A percentile compares a stretch with the other conserved stretches of the same genome.
Conservation (phyloP, 2,329 filamentous ascomycete genomes). For the Torrubiella hemipterigena region DNA sequence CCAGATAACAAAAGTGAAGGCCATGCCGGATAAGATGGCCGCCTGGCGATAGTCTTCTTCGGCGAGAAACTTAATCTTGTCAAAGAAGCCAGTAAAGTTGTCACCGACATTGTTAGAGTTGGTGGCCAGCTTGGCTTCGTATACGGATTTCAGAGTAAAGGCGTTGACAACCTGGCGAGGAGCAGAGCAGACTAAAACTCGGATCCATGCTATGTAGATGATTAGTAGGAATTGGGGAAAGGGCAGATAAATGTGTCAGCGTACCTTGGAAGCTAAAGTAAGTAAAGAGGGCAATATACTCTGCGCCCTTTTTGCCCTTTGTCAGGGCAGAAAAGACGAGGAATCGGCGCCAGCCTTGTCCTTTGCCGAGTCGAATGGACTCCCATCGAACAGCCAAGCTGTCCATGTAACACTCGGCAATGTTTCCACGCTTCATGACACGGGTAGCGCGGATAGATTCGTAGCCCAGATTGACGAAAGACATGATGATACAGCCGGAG, state of each 20-base stretch:
- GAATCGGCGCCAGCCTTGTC: constrained; percentile 77
- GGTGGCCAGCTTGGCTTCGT: constrained; percentile 58
- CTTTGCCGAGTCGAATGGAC: constrained; percentile 61
- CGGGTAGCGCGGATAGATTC: constrained; percentile 70
- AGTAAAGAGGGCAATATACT: constrained; percentile 83
- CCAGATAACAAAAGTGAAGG: constrained; percentile 87
- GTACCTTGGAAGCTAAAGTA: constrained; percentile 66
- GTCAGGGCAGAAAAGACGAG: constrained; percentile 87
- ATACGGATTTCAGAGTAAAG: constrained; percentile 76
- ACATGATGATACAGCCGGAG: constrained; percentile 80
- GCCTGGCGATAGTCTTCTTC: constrained; percentile 66
- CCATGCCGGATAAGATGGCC: constrained; percentile 77
- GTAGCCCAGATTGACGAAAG: constrained; percentile 68
- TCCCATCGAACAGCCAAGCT: constrained; percentile 75
- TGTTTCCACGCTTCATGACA: constrained; percentile 73
- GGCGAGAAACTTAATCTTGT: constrained; percentile 65
- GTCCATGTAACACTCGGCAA: constrained; percentile 87
- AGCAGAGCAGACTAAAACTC: constrained; percentile 80
- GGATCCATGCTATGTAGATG: constrained; percentile 57
- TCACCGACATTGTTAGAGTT: constrained; percentile 42
- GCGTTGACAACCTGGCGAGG: constrained; percentile 87
- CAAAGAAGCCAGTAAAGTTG: constrained; percentile 64
- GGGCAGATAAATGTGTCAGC: no score
- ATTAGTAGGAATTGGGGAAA: constrained; percentile 7
- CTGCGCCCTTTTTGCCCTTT: constrained; percentile 79